Evolutionary conservation across 306 rosid species (phyloP).

Genomic region (Rosa persica): DNA sequence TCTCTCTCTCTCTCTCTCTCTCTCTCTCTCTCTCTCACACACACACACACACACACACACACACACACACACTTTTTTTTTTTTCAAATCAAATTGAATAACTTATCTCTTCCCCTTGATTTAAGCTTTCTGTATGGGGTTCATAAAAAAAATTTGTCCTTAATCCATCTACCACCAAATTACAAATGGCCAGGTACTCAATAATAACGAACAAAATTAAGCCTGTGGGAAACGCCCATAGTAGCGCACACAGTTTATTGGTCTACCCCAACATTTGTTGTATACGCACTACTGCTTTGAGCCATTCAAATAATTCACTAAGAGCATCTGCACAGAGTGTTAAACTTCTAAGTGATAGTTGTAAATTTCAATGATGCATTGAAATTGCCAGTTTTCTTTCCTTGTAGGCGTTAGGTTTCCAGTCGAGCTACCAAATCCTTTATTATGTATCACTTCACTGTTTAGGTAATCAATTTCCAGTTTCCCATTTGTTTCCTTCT

Average conservation of each 20-base stretch:
- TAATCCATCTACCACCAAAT: not conserved
- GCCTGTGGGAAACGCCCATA: constrained; percentile 24
- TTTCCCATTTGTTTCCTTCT: too few relatives aligned
- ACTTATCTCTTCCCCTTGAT: not conserved
- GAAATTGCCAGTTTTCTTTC: not conserved
- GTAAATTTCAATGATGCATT: not conserved
- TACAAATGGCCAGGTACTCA: not conserved
- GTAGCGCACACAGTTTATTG: constrained; percentile 25
- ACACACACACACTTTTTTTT: too few relatives aligned
- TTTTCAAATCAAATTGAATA: not conserved
- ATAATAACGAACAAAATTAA: not conserved
- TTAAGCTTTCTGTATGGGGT: not conserved
- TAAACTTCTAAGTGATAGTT: not conserved
- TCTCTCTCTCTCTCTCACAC: too few relatives aligned
- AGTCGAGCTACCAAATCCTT: not conserved
- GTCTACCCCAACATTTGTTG: not conserved
- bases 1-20: too few relatives aligned
- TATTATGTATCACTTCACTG: not conserved
- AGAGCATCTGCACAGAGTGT: not conserved
- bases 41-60: too few relatives aligned
- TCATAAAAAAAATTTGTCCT: not conserved
- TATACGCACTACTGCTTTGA: not conserved
- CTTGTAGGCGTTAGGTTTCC: not conserved
- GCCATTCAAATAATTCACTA: not conserved
- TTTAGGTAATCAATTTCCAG: not conserved